Conservation (phyloP, 164 flowering plant species). For the Euptelea pleiosperma region DNA sequence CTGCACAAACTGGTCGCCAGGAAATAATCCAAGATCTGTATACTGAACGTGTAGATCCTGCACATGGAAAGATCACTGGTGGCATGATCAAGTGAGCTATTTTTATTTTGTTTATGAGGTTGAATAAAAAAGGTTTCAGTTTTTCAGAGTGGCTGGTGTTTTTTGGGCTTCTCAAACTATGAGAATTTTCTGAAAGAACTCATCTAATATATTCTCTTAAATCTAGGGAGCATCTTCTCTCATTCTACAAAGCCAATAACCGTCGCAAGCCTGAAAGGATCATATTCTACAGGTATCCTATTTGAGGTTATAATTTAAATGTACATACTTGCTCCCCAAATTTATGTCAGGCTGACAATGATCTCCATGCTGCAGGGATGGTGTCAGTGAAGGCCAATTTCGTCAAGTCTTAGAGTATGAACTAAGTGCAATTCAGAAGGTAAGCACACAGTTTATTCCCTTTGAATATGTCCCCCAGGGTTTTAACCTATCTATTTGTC, state of each 20-base stretch:
- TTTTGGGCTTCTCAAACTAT: no score
- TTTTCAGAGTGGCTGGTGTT: no score
- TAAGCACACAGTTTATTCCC: no score
- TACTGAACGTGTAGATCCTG: constrained; percentile 61
- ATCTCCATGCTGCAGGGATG: constrained; percentile 39
- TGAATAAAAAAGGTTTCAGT: no score
- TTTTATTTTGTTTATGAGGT: neutral
- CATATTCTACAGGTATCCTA: constrained; percentile 72
- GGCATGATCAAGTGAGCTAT: constrained; percentile 66
- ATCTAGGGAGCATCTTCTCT: constrained; percentile 76
- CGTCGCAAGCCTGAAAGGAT: constrained; percentile 85
- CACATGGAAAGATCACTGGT: constrained; percentile 45
- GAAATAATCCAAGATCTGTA: constrained; percentile 72
- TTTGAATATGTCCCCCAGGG: no score
- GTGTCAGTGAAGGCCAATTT: constrained; percentile 50
- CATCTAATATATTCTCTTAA: constrained; percentile 2
- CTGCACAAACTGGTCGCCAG: constrained; percentile 69
- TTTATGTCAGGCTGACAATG: neutral
- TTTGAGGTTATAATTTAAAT: no score
- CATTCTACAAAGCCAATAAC: constrained; percentile 78
- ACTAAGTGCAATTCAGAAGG: constrained; percentile 41
- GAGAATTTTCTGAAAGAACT: no score
- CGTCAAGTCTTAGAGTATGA: constrained; percentile 37
- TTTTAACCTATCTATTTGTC: no score
- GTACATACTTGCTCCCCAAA: neutral